These are phyloP conservation scores for Helenozyma rhizophorensis DNA, from an alignment of 805 yeast species.

Conservation along the genomic window DNA sequence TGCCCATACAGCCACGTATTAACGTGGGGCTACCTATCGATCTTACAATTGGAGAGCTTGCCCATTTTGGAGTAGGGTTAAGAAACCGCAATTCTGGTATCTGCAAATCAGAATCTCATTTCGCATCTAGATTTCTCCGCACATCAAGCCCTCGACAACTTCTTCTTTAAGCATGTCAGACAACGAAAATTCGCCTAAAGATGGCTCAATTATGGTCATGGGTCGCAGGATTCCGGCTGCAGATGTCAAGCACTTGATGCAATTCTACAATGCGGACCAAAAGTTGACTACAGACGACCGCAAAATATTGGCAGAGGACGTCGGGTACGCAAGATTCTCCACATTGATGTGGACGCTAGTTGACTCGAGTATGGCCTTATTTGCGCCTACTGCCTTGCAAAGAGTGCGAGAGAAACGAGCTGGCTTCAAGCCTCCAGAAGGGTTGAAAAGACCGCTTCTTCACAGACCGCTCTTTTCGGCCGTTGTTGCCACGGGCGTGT, in stretches of 20 bases:
- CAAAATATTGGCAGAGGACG: slow-evolving; percentile 33
- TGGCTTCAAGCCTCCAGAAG: slow-evolving; percentile 2
- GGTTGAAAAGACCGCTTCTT: slow-evolving; percentile 13
- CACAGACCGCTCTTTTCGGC: slow-evolving; percentile 32
- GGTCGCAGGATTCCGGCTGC: slow-evolving; percentile 23
- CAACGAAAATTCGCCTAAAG: no score
- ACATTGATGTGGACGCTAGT: slow-evolving; percentile 37
- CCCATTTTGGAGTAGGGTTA: no score
- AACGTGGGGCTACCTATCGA: no score
- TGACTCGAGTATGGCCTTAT: slow-evolving; percentile 38
- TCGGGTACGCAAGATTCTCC: slow-evolving; percentile 29
- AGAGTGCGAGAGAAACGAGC: slow-evolving; percentile 5
- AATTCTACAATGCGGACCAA: slow-evolving; percentile 49
- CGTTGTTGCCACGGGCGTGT: slow-evolving; percentile 32
- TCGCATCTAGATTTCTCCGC: no score
- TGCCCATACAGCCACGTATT: no score
- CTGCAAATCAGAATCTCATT: no score
- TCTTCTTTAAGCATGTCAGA: no score
- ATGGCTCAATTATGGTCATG: slow-evolving; percentile 8
- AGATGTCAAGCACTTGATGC: slow-evolving; percentile 36
- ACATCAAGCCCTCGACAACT: no score
- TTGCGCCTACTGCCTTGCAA: slow-evolving; percentile 35
- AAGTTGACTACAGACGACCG: slow-evolving; percentile 39
- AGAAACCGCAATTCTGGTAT: no score
- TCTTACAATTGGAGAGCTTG: no score